Base-by-base conservation (phyloP, 768 basidiomycete species). In the Cytidiella melzeri region DNA sequence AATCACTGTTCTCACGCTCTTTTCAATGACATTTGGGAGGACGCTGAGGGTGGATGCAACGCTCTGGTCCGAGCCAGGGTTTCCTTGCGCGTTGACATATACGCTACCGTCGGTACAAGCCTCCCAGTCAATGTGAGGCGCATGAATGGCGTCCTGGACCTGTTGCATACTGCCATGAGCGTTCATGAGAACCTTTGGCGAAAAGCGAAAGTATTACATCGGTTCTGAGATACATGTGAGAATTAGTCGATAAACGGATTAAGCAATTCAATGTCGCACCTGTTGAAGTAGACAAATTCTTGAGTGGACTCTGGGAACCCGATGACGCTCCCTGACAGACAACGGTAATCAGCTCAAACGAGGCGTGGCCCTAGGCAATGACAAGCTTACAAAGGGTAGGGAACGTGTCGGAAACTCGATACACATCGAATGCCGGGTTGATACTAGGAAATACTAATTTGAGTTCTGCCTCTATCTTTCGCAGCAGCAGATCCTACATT, bases 281-380 rank as follows among this genome's bases (percentile, higher is more conserved):
- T 62, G 47, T 79, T 78, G 64, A 79, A 79, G 58, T 78, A 79
- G 26, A 78, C 64, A 52, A 79, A 79, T 52, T 79, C 62, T 57
- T 79, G 76, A 1, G 75, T 79, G 5, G 74, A 57, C 15, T 62
- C 56, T 74, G 85, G 85, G 74, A 83, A 87, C n/a, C 84, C 86
- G 27, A 87, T 77, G 2, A 87, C 84, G 52, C 87, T 85, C 85
- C 83, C 87, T n/a, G 79, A 64, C 20, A 80, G 68, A 0, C 79
- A 81, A 62, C 68, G 83, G 45, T 26, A 6, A 42, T 10, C 3
- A 48, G 25, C 58, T n/a, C 57, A 9, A 20, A 1, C 10, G 4
- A 34, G 30, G 30, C 30, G 15, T 7, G 9, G 15, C 30, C 9
- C 30, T 15, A 34, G 15, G 15, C 7, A 1, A 53, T 47, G 46